phyloP scores from a whole-genome alignment of 2,329 filamentous ascomycete species.

The Aspergillus sp. region DNA sequence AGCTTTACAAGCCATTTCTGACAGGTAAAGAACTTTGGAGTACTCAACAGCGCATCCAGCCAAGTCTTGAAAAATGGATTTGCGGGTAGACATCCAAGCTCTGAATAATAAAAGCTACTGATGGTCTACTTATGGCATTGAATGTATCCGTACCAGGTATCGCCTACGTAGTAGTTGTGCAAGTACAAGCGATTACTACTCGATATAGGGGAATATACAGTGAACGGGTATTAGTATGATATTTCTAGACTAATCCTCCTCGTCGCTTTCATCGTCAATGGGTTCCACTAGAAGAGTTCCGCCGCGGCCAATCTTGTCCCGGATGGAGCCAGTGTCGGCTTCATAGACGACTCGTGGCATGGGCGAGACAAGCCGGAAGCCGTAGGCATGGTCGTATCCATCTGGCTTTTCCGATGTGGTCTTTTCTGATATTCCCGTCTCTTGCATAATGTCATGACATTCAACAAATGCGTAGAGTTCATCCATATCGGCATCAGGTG shows the following conservation, averaged over 20 bases:
- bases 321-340: slow-evolving; percentile 65
- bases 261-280: slow-evolving; percentile 55
- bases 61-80: too few relatives aligned
- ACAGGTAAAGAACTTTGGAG: too few relatives aligned
- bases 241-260: slow-evolving; percentile 36
- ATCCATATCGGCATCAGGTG: slow-evolving; percentile 69
- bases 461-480: slow-evolving; percentile 96
- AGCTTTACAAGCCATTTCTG: too few relatives aligned
- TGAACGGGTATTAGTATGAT: not conserved
- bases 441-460: slow-evolving; percentile 69
- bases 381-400: slow-evolving; percentile 76
- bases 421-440: slow-evolving; percentile 29
- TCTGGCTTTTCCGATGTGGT: slow-evolving; percentile 55
- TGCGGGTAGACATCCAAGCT: too few relatives aligned
- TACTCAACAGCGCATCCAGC: too few relatives aligned
- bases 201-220: not conserved
- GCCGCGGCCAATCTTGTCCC: slow-evolving; percentile 73
- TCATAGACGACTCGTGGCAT: slow-evolving; percentile 83
- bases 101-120: too few relatives aligned
- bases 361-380: slow-evolving; percentile 80
- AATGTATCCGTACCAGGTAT: too few relatives aligned
- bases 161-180: not conserved
- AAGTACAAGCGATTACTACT: not conserved
- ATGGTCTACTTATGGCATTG: too few relatives aligned
- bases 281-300: slow-evolving; percentile 88